Evolutionary conservation across 306 rosid genomes (phyloP).

Genomic region (Oemleria cerasiformis): DNA sequence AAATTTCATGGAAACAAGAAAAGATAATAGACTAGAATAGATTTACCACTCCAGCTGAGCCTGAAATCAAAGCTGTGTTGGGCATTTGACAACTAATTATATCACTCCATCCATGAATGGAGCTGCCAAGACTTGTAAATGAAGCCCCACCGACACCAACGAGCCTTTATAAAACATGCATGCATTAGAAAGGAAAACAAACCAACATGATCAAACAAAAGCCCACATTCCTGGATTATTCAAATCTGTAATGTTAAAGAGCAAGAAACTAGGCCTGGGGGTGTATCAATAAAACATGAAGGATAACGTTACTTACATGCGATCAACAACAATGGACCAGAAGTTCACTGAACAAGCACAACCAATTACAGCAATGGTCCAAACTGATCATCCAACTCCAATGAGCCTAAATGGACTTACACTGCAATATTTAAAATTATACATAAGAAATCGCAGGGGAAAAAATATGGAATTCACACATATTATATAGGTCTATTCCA

Average conservation of each 20-base stretch:
- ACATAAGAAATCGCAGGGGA: conserved; percentile 9
- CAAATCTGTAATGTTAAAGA: conserved; percentile 11
- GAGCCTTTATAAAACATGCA: too few species aligned
- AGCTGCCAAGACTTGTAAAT: too few species aligned
- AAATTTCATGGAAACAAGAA: too few species aligned
- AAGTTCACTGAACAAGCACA: conserved; percentile 62
- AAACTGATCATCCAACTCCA: conserved; percentile 80
- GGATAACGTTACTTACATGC: conserved; percentile 56
- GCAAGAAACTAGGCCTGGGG: background rate
- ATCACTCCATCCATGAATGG: too few species aligned
- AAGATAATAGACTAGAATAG: too few species aligned
- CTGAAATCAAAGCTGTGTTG: too few species aligned
- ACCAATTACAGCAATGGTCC: conserved; percentile 65
- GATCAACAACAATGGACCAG: conserved; percentile 76
- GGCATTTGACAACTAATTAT: too few species aligned
- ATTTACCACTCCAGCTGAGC: too few species aligned
- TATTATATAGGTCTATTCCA: background rate
- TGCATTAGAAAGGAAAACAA: too few species aligned
- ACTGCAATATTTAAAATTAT: conserved; percentile 42
- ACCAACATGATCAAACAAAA: too few species aligned
- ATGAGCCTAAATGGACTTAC: conserved; percentile 79
- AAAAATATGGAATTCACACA: conserved; percentile 1
- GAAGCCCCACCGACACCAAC: too few species aligned
- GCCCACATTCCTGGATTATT: conserved; percentile 4
- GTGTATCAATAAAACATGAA: conserved; percentile 8